A percentile compares a stretch with the other conserved stretches of the same genome.
Conservation (phyloP, 371 early-diverging fungal species). For the Rhizopus sp. region DNA sequence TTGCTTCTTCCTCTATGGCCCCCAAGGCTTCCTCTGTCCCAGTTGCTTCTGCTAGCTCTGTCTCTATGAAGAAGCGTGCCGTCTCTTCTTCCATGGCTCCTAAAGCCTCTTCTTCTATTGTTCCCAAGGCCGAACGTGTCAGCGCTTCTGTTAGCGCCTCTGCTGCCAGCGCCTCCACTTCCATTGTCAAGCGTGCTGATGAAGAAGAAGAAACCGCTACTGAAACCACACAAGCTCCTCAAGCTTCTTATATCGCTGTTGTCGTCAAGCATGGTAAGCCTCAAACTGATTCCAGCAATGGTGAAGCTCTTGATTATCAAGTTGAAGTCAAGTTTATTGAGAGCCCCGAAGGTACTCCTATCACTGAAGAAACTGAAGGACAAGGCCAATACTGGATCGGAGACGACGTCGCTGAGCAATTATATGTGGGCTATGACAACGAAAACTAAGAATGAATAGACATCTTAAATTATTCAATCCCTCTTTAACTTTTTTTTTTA, state of each 20-base stretch:
- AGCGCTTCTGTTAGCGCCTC: background rate
- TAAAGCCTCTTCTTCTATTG: slow-evolving; percentile 5
- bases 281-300: background rate
- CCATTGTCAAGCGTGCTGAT: slow-evolving; percentile 5
- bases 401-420: slow-evolving; percentile 11
- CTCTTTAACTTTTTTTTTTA: background rate
- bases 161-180: background rate
- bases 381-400: slow-evolving; percentile 8
- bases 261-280: background rate
- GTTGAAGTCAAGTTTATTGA: background rate
- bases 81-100: background rate
- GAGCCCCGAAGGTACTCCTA: background rate
- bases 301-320: background rate
- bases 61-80: slow-evolving; percentile 4
- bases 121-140: background rate
- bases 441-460: slow-evolving; percentile 1
- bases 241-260: background rate
- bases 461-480: background rate
- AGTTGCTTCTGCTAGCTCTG: slow-evolving; percentile 4
- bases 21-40: background rate
- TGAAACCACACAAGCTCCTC: background rate
- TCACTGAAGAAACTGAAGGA: background rate
- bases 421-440: slow-evolving; percentile 16
- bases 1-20: background rate
- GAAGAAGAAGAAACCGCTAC: background rate